Conservation (phyloP, 345 rosid genomes). For the Pistacia atlantica region DNA sequence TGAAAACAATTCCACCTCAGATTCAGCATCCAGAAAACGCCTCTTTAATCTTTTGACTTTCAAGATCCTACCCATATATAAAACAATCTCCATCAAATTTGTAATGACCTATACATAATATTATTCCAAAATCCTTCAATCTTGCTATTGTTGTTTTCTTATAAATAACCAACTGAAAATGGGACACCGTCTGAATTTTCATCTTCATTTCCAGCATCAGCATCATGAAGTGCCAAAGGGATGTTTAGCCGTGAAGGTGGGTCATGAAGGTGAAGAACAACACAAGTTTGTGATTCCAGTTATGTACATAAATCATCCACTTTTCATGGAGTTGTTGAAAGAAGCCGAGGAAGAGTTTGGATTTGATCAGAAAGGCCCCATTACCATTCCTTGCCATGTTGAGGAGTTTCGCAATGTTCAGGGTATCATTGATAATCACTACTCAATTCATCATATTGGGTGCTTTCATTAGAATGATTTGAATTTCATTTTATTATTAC, state of each 20-base stretch:
- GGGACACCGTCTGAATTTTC: too few species aligned
- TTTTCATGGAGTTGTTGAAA: slow-evolving; percentile 59
- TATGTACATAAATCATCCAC: slow-evolving; percentile 74
- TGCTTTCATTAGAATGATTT: slow-evolving; percentile 33
- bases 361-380: slow-evolving; percentile 75
- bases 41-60: too few species aligned
- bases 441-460: slow-evolving; percentile 30
- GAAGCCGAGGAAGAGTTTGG: slow-evolving; percentile 86
- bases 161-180: too few species aligned
- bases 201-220: not conserved
- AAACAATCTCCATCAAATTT: too few species aligned
- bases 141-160: too few species aligned
- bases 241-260: slow-evolving; percentile 74
- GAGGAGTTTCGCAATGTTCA: slow-evolving; percentile 73
- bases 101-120: too few species aligned
- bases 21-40: too few species aligned
- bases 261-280: slow-evolving; percentile 64
- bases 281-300: slow-evolving; percentile 80
- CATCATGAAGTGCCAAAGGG: slow-evolving; percentile 62
- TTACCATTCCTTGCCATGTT: slow-evolving; percentile 80
- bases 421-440: slow-evolving; percentile 62
- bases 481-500: too few species aligned
- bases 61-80: too few species aligned
- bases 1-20: too few species aligned
- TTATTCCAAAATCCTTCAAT: too few species aligned